A percentile compares a stretch with the other conserved stretches of the same genome.
Evolutionary conservation across 148 eudicot species (phyloP).

Genomic region (Fallopia convolvulus): DNA sequence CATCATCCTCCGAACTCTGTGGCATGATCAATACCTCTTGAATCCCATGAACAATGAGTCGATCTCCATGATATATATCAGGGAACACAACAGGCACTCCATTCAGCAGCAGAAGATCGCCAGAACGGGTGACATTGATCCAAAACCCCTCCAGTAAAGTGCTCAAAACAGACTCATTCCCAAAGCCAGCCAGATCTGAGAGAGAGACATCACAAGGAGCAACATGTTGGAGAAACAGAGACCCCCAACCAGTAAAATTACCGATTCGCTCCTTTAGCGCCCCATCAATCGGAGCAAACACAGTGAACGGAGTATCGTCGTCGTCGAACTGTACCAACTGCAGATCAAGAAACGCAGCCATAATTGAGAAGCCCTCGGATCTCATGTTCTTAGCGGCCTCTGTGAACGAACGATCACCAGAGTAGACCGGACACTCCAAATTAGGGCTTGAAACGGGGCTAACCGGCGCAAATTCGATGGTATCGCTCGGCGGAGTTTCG

Average conservation of each 20-base stretch:
- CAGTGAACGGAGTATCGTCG: conserved; percentile 20
- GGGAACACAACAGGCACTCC: conserved; percentile 35
- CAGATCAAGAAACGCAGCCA: conserved; percentile 63
- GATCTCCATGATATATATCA: conserved; percentile 32
- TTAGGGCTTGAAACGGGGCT: conserved; percentile 7
- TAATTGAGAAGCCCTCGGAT: conserved; percentile 38
- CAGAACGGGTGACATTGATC: conserved; percentile 26
- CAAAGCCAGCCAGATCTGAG: conserved; percentile 22
- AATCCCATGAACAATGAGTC: conserved; percentile 50
- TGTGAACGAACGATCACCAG: conserved; percentile 4
- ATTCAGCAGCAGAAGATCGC: conserved; percentile 31
- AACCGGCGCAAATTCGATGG: not conserved
- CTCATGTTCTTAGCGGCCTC: conserved; percentile 36
- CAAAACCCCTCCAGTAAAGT: conserved; percentile 41
- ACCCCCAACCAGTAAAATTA: conserved; percentile 25
- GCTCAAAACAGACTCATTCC: conserved; percentile 22
- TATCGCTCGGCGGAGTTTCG: not conserved
- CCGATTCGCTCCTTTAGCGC: conserved; percentile 29
- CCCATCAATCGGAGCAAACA: conserved; percentile 51
- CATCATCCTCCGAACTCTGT: not conserved
- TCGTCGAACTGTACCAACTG: conserved; percentile 31
- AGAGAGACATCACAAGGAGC: conserved; percentile 38
- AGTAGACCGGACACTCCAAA: conserved; percentile 18
- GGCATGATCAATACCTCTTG: conserved; percentile 25
- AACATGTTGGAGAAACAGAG: conserved; percentile 44